Conservation (phyloP, 2,329 filamentous ascomycete species). For the Exophiala sp. region DNA sequence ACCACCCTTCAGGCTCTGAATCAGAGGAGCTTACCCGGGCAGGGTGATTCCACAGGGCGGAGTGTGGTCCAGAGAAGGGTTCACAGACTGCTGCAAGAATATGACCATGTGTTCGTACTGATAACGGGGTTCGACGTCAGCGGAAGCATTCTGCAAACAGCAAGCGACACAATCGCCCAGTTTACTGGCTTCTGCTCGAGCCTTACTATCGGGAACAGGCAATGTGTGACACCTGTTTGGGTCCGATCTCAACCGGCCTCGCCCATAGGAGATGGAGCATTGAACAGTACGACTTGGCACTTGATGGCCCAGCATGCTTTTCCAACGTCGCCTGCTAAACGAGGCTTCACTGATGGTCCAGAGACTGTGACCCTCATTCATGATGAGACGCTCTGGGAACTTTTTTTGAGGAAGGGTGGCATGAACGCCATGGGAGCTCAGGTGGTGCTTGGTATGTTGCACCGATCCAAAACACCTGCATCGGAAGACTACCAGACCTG, state of each 20-base stretch:
- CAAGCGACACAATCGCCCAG: slow-evolving; percentile 18
- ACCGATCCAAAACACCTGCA: background rate
- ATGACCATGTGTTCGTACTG: slow-evolving; percentile 63
- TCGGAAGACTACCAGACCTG: background rate
- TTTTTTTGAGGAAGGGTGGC: slow-evolving; percentile 59
- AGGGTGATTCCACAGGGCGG: slow-evolving; percentile 35
- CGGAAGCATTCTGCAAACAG: background rate
- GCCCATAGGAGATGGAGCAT: background rate
- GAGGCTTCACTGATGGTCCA: slow-evolving; percentile 28
- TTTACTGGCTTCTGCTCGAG: slow-evolving; percentile 32
- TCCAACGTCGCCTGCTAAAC: slow-evolving; percentile 1
- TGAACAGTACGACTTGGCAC: slow-evolving; percentile 34
- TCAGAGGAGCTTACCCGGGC: slow-evolving; percentile 64
- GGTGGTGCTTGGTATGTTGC: slow-evolving; percentile 45
- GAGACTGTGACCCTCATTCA: slow-evolving; percentile 37
- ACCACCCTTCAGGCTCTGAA: slow-evolving; percentile 66
- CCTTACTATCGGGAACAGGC: background rate
- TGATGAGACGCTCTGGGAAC: slow-evolving; percentile 62
- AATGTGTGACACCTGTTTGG: slow-evolving; percentile 19
- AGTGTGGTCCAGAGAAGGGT: slow-evolving; percentile 54
- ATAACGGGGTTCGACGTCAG: slow-evolving; percentile 43
- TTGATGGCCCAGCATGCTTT: slow-evolving; percentile 38
- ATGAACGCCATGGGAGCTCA: slow-evolving; percentile 69
- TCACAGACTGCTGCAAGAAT: slow-evolving; percentile 49
- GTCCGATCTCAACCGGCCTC: background rate